Percentiles rank a stretch among this genome's conserved stretches.
Conservation (phyloP, 2,329 filamentous ascomycete genomes). For the Cercospora janseana region DNA sequence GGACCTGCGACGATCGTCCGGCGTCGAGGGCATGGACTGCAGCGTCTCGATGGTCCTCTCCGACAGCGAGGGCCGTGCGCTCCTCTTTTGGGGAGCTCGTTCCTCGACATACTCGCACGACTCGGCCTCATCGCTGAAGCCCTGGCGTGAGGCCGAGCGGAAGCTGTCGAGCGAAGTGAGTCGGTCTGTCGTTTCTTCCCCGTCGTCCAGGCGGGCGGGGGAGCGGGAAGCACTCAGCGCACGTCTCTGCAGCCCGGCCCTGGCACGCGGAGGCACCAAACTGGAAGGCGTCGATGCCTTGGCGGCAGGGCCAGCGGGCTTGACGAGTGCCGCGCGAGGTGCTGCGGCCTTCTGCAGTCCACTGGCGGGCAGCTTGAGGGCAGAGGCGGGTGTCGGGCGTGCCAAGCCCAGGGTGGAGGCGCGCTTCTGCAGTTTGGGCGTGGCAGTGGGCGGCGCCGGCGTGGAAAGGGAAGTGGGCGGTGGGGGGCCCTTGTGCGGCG, state of each 20-base stretch:
- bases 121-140: constrained; percentile 29
- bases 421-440: background rate
- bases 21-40: constrained; percentile 73
- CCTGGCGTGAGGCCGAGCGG: constrained; percentile 42
- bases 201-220: constrained; percentile 24
- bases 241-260: constrained; percentile 9
- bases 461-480: background rate
- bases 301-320: constrained; percentile 5
- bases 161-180: constrained; percentile 46
- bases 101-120: constrained; percentile 23
- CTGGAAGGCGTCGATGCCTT: constrained; percentile 7
- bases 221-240: background rate
- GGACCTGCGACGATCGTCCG: constrained; percentile 64
- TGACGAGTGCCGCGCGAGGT: background rate
- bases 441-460: background rate
- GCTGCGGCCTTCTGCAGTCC: constrained; percentile 4
- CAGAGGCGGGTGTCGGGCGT: constrained; percentile 6
- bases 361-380: constrained; percentile 4
- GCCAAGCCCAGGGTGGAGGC: constrained; percentile 1
- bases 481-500: background rate
- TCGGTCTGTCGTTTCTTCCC: constrained; percentile 41
- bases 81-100: constrained; percentile 35
- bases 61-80: constrained; percentile 60
- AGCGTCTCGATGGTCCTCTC: constrained; percentile 86
- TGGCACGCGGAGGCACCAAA: constrained; percentile 5